phyloP scores from a whole-genome alignment of 345 rosid species.

The Tarenaya hassleriana region DNA sequence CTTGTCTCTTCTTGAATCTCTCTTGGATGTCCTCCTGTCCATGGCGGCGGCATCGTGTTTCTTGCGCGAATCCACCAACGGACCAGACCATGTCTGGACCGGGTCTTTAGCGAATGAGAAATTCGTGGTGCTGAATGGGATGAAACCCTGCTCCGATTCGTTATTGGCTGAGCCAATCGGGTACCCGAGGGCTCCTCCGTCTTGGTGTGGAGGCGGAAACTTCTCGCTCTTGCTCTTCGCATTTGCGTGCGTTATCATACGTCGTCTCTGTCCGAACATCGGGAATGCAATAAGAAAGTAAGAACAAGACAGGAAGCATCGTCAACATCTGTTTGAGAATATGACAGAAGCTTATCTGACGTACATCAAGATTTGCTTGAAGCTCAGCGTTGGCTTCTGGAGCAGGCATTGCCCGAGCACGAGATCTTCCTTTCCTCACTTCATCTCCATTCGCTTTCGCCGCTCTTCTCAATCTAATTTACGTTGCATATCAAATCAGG shows the following conservation, averaged over 20 bases:
- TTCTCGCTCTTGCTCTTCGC: constrained; percentile 91
- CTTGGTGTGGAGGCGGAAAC: constrained; percentile 85
- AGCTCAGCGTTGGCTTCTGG: constrained; percentile 80
- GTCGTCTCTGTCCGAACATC: constrained; percentile 44
- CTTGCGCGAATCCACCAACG: constrained; percentile 43
- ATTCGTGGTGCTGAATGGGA: constrained; percentile 52
- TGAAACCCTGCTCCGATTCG: constrained; percentile 38
- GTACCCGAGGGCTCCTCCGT: constrained; percentile 60
- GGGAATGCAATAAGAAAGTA: too few relatives aligned
- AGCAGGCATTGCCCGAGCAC: constrained; percentile 50
- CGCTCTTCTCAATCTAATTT: constrained; percentile 53
- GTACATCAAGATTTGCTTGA: constrained; percentile 66
- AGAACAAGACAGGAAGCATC: too few relatives aligned
- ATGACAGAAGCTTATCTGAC: constrained; percentile 12
- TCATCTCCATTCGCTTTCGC: constrained; percentile 48
- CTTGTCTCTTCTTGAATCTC: constrained; percentile 31
- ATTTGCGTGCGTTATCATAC: constrained; percentile 61
- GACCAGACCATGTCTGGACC: constrained; percentile 72
- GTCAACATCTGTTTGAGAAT: too few relatives aligned
- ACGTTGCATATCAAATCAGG: constrained; percentile 2
- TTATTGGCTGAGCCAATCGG: constrained; percentile 40
- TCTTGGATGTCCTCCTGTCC: constrained; percentile 28
- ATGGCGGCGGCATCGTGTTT: constrained; percentile 38
- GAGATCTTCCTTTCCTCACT: constrained; percentile 50
- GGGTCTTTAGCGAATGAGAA: constrained; percentile 50